Conservation (phyloP, 129 eudicot species). For the Artemisia tridentata region DNA sequence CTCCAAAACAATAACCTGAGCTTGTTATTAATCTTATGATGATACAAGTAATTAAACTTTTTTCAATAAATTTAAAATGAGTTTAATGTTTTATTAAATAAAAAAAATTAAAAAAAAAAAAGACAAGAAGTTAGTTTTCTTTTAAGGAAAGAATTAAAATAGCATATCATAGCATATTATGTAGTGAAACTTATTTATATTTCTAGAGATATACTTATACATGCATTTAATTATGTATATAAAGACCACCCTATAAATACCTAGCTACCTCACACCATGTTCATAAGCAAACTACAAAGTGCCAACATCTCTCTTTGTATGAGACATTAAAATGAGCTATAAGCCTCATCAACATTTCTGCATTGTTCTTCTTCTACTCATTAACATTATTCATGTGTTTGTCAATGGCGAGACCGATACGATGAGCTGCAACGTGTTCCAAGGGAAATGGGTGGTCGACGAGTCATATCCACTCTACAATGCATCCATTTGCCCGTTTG, state of each 20-base stretch:
- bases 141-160: no score
- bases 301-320: constrained; percentile 17
- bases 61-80: no score
- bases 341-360: constrained; percentile 18
- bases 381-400: not conserved
- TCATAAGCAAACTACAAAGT: constrained; percentile 28
- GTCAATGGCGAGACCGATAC: constrained; percentile 21
- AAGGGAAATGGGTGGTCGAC: constrained; percentile 48
- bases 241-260: constrained; percentile 31
- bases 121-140: no score
- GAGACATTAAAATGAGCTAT: constrained; percentile 24
- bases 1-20: no score
- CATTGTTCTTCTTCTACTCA: constrained; percentile 10
- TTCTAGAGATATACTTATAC: no score
- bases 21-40: no score
- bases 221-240: not conserved
- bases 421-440: constrained; percentile 19
- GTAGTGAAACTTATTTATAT: no score
- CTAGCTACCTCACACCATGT: constrained; percentile 33
- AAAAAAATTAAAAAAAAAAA: no score
- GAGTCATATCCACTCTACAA: constrained; percentile 44
- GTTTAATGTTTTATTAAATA: no score
- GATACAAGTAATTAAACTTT: no score
- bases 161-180: no score
- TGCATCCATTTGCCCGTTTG: constrained; percentile 44